Base-by-base conservation (phyloP, 352 stramenopile genomes). In the Sclerospora graminicola region DNA sequence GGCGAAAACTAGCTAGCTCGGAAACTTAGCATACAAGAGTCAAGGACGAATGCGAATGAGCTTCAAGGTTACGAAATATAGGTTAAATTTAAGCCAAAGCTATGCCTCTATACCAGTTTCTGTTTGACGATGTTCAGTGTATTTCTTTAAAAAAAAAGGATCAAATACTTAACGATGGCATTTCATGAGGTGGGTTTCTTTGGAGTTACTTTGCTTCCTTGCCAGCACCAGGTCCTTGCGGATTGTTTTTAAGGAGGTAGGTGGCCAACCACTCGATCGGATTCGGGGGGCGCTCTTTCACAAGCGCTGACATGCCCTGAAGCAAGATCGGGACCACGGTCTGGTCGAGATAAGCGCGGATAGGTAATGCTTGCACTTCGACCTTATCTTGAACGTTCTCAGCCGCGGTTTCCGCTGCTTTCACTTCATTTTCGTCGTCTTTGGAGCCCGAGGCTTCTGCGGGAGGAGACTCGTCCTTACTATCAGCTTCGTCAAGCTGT, bases 311-410 rank as follows among this genome's bases (percentile, higher is more conserved):
- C 95, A 99, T 98, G 45, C 95, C 95, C 57, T 99, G 93, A 33
- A 98, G 69, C 38, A 99, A 60, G 65, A 98, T 97, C n/a, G 95
- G 95, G 65, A 99, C 94, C 14, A 98, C 95, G 0, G 94, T 98
- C 61, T 98, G 93, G 72, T 99, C 95, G 50, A 99, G 66, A 59
- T 99, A 99, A 23, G 94, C 91, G 45, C 95, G 89, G 58, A 99
- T 99, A 3, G 95, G 94, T 26, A 99, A 66, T 18, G 73, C 72
- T 49, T 95, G 82, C 47, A 93, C 77, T 33, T 98, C 89, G 37
- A 96, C 70, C 66, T 97, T 89, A 38, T 89, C 68, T 54, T 91
- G 75, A 8, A 72, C 71, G 42, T 67, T 74, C 48, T 93, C 76
- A 9, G 69, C 63, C 4, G 66, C 74, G 19, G 85, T 74, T 34